These are phyloP conservation scores for Gnetum montanum DNA, from an alignment of 75 land plant species.

Conservation along the genomic window DNA sequence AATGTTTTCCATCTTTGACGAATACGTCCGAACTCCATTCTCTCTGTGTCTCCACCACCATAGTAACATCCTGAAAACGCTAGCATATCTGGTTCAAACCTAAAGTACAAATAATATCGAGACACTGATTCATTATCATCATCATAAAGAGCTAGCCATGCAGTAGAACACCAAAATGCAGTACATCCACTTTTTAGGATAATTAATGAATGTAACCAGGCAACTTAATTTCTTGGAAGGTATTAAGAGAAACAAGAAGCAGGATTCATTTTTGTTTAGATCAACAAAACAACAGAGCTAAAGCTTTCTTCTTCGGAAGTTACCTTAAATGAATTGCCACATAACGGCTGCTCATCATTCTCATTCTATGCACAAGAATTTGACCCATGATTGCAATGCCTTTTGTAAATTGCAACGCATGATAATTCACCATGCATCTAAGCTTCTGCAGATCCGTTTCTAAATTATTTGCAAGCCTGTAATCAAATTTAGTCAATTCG, in stretches of 20 bases:
- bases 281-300: neutral
- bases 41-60: slow-evolving; percentile 94
- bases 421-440: slow-evolving; percentile 90
- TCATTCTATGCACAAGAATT: slow-evolving; percentile 63
- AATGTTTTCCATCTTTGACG: slow-evolving; percentile 88
- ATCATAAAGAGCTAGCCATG: neutral
- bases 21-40: slow-evolving; percentile 62
- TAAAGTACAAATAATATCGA: slow-evolving; percentile 10
- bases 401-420: slow-evolving; percentile 77
- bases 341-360: slow-evolving; percentile 58
- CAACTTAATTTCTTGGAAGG: neutral
- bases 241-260: neutral
- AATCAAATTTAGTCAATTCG: slow-evolving; percentile 94
- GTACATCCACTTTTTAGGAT: neutral
- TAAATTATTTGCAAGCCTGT: slow-evolving; percentile 73
- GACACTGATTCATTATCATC: neutral
- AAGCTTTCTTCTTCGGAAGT: neutral
- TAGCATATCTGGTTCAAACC: slow-evolving; percentile 99
- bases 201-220: neutral
- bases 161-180: neutral
- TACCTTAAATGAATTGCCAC: slow-evolving; percentile 97
- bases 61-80: slow-evolving; percentile 98
- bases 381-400: slow-evolving; percentile 61
- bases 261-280: neutral
- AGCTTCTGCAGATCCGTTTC: slow-evolving; percentile 84